These are phyloP conservation scores for Scutellaria minor DNA, from an alignment of 257 asterid species.

Conservation along the genomic window DNA sequence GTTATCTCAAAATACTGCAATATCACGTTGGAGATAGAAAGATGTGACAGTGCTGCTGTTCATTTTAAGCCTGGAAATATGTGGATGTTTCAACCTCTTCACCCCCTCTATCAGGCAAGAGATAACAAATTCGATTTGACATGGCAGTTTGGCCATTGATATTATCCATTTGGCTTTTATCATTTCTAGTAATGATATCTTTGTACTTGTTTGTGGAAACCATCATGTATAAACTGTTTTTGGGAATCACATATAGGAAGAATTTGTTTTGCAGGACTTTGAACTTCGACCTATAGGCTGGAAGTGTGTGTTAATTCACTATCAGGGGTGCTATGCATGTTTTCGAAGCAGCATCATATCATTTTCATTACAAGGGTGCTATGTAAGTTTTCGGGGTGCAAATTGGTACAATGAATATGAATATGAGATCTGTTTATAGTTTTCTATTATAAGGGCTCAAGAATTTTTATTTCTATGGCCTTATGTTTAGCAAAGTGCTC, in stretches of 20 bases:
- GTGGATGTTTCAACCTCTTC: too few relatives aligned
- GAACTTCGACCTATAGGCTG: conserved; percentile 24
- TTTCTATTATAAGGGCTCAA: too few relatives aligned
- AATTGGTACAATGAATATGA: too few relatives aligned
- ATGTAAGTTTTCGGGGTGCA: too few relatives aligned
- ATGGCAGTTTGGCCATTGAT: background rate
- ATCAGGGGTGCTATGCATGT: too few relatives aligned
- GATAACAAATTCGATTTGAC: background rate
- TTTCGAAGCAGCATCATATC: too few relatives aligned
- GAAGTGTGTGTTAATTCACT: too few relatives aligned
- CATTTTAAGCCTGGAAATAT: background rate
- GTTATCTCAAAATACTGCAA: conserved; percentile 1
- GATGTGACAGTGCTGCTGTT: background rate
- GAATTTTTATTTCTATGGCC: too few relatives aligned
- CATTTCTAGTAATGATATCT: background rate
- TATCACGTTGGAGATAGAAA: background rate
- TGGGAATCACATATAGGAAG: background rate
- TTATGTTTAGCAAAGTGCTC: too few relatives aligned
- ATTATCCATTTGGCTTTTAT: background rate
- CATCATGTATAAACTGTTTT: background rate
- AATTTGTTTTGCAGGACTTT: background rate
- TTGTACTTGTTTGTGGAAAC: background rate
- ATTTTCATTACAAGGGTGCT: too few relatives aligned
- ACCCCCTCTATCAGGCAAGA: conserved; percentile 16
- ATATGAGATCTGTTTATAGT: too few relatives aligned